These are phyloP conservation scores for Sanghuangporus weigelae DNA, from an alignment of 1,284 basidiomycete genomes.

Conservation along the genomic window DNA sequence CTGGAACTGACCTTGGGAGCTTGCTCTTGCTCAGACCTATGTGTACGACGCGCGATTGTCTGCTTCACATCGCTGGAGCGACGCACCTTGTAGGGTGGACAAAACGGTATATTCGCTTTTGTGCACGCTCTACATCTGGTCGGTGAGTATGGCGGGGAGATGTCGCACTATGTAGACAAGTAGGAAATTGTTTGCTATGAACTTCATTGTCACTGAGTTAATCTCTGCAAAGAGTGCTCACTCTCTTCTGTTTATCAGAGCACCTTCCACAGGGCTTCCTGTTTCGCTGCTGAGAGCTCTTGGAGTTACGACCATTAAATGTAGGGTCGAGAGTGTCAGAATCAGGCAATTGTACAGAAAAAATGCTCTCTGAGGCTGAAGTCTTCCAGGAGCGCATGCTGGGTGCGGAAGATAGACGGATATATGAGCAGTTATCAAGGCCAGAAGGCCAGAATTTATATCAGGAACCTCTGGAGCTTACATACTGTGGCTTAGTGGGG, in stretches of 20 bases:
- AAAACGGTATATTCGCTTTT: neutral
- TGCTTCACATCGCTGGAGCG: neutral
- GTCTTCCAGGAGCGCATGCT: neutral
- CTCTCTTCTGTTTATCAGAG: constrained; percentile 11
- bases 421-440: neutral
- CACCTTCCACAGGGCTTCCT: constrained; percentile 10
- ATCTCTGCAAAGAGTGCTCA: neutral
- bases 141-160: neutral
- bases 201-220: neutral
- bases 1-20: neutral
- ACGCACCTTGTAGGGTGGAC: neutral
- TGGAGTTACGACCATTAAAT: neutral
- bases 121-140: constrained; percentile 1
- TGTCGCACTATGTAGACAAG: neutral
- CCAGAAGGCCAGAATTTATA: neutral
- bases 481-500: neutral
- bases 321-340: neutral
- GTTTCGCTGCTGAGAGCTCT: neutral
- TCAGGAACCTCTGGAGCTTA: neutral
- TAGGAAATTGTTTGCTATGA: neutral
- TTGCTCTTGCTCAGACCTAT: neutral
- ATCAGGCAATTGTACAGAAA: neutral
- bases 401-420: neutral
- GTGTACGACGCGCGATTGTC: neutral
- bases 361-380: constrained; percentile 2